Percentiles rank a stretch among this genome's conserved stretches.
Conservation (phyloP, 768 basidiomycete genomes). For the Boletus barrowsii region DNA sequence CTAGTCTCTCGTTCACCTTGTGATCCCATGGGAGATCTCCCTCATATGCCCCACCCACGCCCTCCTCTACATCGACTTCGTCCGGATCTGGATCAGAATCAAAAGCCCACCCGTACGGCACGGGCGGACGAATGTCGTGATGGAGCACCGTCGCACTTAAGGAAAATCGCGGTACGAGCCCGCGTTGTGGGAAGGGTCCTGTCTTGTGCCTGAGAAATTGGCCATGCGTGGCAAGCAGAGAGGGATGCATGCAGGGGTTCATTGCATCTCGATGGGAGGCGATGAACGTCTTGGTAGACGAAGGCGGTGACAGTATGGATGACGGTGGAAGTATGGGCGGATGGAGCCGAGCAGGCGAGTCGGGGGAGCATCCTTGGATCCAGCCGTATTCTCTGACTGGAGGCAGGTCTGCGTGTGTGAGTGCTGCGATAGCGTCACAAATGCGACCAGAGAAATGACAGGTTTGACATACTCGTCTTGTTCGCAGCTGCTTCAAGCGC, state of each 20-base stretch:
- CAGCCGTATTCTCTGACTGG: constrained; percentile 23
- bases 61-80: too few species aligned
- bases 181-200: constrained; percentile 44
- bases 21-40: constrained; percentile 61
- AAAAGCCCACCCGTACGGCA: constrained; percentile 46
- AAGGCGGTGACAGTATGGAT: too few species aligned
- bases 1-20: constrained; percentile 57
- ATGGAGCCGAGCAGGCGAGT: constrained; percentile 26
- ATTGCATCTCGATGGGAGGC: constrained; percentile 34
- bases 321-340: constrained; percentile 28
- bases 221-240: constrained; percentile 41
- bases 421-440: constrained; percentile 15
- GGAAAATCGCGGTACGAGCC: constrained; percentile 51
- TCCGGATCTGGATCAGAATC: constrained; percentile 25
- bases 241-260: constrained; percentile 38
- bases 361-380: constrained; percentile 19
- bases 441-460: not conserved
- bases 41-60: constrained; percentile 29
- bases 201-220: constrained; percentile 46
- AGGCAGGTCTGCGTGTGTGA: constrained; percentile 34
- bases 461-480: constrained; percentile 21
- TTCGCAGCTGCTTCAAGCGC: constrained; percentile 27
- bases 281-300: constrained; percentile 25
- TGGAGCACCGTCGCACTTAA: constrained; percentile 50
- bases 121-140: constrained; percentile 52